phyloP scores from a whole-genome alignment of 2,329 filamentous ascomycete species.

The Colletotrichum shisoi region DNA sequence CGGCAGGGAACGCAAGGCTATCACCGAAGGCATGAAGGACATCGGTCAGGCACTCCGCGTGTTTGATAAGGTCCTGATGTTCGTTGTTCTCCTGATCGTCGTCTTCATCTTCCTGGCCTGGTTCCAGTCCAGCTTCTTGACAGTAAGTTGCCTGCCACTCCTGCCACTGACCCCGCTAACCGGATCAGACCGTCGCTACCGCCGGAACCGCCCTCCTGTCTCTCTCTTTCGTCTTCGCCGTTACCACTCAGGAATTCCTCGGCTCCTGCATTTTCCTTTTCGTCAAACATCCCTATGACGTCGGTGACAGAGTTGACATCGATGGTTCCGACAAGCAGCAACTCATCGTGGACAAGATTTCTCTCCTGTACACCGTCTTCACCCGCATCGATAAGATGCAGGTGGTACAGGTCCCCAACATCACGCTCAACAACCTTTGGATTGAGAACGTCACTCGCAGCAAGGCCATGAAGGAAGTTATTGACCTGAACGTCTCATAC shows the following conservation, averaged over 20 bases:
- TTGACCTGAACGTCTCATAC: slow-evolving; percentile 82
- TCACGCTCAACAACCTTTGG: slow-evolving; percentile 89
- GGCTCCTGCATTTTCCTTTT: slow-evolving; percentile 98
- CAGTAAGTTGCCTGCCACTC: slow-evolving; percentile 56
- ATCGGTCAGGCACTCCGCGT: slow-evolving; percentile 93
- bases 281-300: slow-evolving; percentile 97
- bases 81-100: slow-evolving; percentile 80
- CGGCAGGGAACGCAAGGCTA: slow-evolving; percentile 84
- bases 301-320: slow-evolving; percentile 92
- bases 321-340: slow-evolving; percentile 62
- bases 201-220: slow-evolving; percentile 92
- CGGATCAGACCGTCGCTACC: slow-evolving; percentile 75
- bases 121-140: slow-evolving; percentile 41
- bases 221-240: slow-evolving; percentile 94
- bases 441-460: slow-evolving; percentile 93
- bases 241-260: slow-evolving; percentile 92
- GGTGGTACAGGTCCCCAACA: slow-evolving; percentile 83
- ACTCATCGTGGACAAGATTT: slow-evolving; percentile 91
- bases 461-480: slow-evolving; percentile 87
- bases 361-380: slow-evolving; percentile 91
- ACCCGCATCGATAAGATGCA: slow-evolving; percentile 79
- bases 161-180: slow-evolving; percentile 4
- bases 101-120: slow-evolving; percentile 74
- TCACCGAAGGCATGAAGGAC: slow-evolving; percentile 94
- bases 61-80: slow-evolving; percentile 84